Evolutionary conservation across 352 stramenopile species (phyloP).

Genomic region (Elongisporangium senticosum): DNA sequence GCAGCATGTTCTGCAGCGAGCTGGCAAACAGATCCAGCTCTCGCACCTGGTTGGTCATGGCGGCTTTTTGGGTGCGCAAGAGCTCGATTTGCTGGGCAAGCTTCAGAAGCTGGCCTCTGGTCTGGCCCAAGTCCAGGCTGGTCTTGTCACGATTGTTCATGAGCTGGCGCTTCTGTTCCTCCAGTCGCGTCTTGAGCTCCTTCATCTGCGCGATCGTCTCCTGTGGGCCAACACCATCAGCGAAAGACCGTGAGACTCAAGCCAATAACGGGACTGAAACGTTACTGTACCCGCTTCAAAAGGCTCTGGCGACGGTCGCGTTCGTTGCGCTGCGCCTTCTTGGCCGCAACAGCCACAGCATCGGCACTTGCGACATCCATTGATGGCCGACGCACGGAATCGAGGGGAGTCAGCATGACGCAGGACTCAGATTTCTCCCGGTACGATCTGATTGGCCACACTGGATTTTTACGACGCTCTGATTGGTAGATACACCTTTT

Average conservation of each 20-base stretch:
- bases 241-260: background rate
- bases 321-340: conserved; percentile 46
- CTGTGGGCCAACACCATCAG: conserved; percentile 10
- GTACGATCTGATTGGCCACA: background rate
- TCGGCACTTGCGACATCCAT: conserved; percentile 10
- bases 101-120: conserved; percentile 31
- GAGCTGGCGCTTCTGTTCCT: conserved; percentile 33
- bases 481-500: background rate
- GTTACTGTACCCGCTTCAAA: conserved; percentile 35
- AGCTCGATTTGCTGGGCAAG: conserved; percentile 40
- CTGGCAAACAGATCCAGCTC: conserved; percentile 44
- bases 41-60: conserved; percentile 28
- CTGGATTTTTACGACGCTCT: no score
- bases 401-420: background rate
- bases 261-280: background rate
- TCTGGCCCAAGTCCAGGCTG: conserved; percentile 7
- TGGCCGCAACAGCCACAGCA: conserved; percentile 2
- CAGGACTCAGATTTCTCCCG: no score
- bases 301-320: conserved; percentile 50
- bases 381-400: conserved; percentile 25
- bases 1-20: conserved; percentile 50
- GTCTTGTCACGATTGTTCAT: conserved; percentile 8
- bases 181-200: conserved; percentile 31
- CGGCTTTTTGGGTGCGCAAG: conserved; percentile 37
- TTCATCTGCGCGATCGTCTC: conserved; percentile 52